These are phyloP conservation scores for Gliomastix tumulicola DNA, from an alignment of 2,329 filamentous ascomycete genomes.

Conservation along the genomic window DNA sequence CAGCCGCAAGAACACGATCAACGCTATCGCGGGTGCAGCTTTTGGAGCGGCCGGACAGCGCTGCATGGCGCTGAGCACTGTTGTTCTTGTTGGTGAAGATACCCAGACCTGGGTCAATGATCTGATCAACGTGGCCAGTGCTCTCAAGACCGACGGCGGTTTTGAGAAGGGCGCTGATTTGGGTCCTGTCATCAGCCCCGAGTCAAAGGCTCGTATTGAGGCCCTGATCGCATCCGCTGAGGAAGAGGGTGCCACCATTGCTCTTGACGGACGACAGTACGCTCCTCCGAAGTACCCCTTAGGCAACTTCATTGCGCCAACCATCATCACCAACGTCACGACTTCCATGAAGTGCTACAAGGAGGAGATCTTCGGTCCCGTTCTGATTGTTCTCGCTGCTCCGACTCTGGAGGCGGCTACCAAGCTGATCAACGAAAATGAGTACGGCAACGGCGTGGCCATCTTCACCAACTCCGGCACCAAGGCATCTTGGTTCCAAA, in stretches of 20 bases:
- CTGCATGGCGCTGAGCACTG: conserved; percentile 73
- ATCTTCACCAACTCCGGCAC: conserved; percentile 71
- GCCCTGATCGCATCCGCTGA: conserved; percentile 68
- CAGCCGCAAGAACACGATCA: conserved; percentile 75
- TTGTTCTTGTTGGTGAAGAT: conserved; percentile 65
- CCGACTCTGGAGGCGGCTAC: conserved; percentile 70
- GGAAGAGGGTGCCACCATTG: conserved; percentile 71
- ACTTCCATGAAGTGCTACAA: conserved; percentile 70
- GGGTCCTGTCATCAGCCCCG: conserved; percentile 72
- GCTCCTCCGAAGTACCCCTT: conserved; percentile 73
- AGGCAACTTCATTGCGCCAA: conserved; percentile 71
- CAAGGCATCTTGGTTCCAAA: conserved; percentile 65
- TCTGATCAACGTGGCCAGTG: conserved; percentile 67
- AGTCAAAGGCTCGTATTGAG: conserved; percentile 74
- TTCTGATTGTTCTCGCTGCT: conserved; percentile 68
- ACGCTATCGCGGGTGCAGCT: conserved; percentile 71
- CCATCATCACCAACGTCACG: conserved; percentile 70
- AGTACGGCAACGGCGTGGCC: conserved; percentile 74
- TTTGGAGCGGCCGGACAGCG: conserved; percentile 76
- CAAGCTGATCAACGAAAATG: conserved; percentile 69
- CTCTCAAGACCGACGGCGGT: conserved; percentile 68
- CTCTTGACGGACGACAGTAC: conserved; percentile 71
- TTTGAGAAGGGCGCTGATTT: conserved; percentile 76
- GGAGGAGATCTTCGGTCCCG: conserved; percentile 77
- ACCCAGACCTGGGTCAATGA: conserved; percentile 77